Conservation (phyloP, 768 basidiomycete genomes). For the Lyophyllum shimeji region DNA sequence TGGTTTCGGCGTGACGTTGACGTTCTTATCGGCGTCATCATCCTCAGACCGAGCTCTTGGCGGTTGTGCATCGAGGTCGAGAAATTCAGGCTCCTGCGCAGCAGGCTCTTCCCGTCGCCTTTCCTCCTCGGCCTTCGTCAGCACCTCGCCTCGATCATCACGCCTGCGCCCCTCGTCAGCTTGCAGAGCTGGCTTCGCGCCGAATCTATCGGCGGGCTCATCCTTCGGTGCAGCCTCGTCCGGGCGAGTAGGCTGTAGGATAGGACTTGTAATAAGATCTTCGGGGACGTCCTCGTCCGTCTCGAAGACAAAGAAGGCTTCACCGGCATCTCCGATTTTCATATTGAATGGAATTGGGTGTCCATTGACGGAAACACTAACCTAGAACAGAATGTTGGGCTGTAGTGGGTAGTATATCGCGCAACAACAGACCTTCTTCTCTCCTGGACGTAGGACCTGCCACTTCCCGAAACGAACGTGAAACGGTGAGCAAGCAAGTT, state of each 20-base stretch:
- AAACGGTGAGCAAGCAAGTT: slow-evolving; percentile 91
- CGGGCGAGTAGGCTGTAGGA: slow-evolving; percentile 67
- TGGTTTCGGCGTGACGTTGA: slow-evolving; percentile 33
- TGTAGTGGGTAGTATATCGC: background rate
- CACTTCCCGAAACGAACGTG: slow-evolving; percentile 98
- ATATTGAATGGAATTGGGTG: slow-evolving; percentile 87
- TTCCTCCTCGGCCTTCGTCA: slow-evolving; percentile 5
- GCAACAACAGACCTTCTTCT: slow-evolving; percentile 71
- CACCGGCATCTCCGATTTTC: slow-evolving; percentile 99
- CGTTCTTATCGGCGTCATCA: slow-evolving; percentile 18
- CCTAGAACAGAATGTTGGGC: slow-evolving; percentile 43
- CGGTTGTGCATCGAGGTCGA: slow-evolving; percentile 71
- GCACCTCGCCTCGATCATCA: slow-evolving; percentile 7
- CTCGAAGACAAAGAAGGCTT: slow-evolving; percentile 98
- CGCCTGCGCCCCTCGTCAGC: slow-evolving; percentile 18
- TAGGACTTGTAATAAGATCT: slow-evolving; percentile 90
- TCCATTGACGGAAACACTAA: slow-evolving; percentile 87
- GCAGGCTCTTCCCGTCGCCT: slow-evolving; percentile 13
- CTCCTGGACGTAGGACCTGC: slow-evolving; percentile 89
- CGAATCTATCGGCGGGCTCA: slow-evolving; percentile 38
- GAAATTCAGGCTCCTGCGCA: slow-evolving; percentile 70
- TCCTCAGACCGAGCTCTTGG: slow-evolving; percentile 20
- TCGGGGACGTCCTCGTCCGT: slow-evolving; percentile 93
- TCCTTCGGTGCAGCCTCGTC: slow-evolving; percentile 30
- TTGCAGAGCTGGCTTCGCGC: slow-evolving; percentile 34